These are phyloP conservation scores for Sordariomycetes sp. DNA, from an alignment of 2,329 filamentous ascomycete genomes.

Conservation along the genomic window DNA sequence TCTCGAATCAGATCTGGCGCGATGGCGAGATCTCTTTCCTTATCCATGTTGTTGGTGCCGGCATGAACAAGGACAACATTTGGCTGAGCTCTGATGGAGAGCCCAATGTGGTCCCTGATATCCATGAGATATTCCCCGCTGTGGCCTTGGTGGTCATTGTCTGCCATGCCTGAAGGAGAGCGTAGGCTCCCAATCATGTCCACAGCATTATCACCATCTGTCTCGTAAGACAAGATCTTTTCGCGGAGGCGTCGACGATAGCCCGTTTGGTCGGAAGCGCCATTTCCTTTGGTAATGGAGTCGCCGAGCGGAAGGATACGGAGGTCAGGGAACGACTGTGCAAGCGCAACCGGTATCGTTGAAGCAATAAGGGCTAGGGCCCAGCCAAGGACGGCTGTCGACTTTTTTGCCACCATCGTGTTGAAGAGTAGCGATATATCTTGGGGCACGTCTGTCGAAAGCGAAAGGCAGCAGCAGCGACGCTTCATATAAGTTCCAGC, in stretches of 20 bases:
- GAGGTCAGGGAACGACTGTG: slow-evolving; percentile 4
- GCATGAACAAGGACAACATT: slow-evolving; percentile 14
- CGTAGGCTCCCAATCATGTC: slow-evolving; percentile 8
- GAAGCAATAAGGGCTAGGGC: not conserved
- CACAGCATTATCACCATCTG: too few species aligned
- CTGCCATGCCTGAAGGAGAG: slow-evolving; percentile 5
- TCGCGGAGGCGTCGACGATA: slow-evolving; percentile 5
- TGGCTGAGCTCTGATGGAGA: slow-evolving; percentile 6
- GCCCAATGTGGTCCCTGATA: slow-evolving; percentile 5
- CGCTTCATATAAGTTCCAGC: too few species aligned
- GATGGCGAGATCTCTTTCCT: slow-evolving; percentile 6
- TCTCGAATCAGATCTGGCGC: slow-evolving; percentile 8
- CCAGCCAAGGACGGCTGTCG: not conserved
- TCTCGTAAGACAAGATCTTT: too few species aligned
- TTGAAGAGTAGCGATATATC: too few species aligned
- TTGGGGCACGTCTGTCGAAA: too few species aligned
- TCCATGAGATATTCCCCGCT: slow-evolving; percentile 7
- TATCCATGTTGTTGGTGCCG: slow-evolving; percentile 14
- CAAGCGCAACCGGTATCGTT: too few species aligned
- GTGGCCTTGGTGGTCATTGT: slow-evolving; percentile 11
- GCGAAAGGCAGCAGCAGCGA: too few species aligned
- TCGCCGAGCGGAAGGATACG: slow-evolving; percentile 7
- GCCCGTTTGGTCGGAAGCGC: slow-evolving; percentile 4
- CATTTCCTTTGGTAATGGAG: slow-evolving; percentile 6
- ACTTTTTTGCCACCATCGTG: too few species aligned